phyloP scores from a whole-genome alignment of 129 eudicot genomes.

The Chrysanthemum makinoi region DNA sequence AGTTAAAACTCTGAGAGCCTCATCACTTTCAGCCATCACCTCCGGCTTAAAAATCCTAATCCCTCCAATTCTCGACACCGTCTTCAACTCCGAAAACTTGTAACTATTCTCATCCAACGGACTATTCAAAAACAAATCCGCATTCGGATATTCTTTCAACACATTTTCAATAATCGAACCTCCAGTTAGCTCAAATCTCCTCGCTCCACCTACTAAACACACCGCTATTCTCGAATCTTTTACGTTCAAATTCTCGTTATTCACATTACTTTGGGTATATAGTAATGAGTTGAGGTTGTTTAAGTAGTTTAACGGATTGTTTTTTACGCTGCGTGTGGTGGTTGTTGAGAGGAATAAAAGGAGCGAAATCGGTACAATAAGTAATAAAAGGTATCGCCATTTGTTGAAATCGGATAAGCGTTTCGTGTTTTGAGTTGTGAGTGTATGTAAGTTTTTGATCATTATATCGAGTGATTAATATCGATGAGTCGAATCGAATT shows the following conservation, averaged over 20 bases:
- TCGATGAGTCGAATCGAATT: too few species aligned
- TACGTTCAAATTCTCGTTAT: constrained; percentile 19
- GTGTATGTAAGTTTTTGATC: constrained; percentile 26
- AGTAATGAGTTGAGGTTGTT: constrained; percentile 36
- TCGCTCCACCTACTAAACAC: constrained; percentile 90
- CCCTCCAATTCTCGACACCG: constrained; percentile 58
- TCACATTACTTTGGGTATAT: neutral
- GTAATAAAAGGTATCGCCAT: constrained; percentile 38
- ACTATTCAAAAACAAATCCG: constrained; percentile 71
- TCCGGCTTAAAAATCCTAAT: constrained; percentile 56
- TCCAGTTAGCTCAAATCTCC: constrained; percentile 87
- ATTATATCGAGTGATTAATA: too few species aligned
- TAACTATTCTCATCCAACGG: constrained; percentile 68
- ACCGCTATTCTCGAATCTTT: constrained; percentile 67
- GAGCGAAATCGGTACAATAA: constrained; percentile 44
- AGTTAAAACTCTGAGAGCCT: constrained; percentile 62
- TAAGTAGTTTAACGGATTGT: constrained; percentile 26
- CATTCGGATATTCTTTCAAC: constrained; percentile 51
- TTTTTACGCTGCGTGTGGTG: constrained; percentile 8
- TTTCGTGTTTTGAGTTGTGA: constrained; percentile 37
- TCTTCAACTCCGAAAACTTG: constrained; percentile 53
- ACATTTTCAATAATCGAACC: constrained; percentile 68
- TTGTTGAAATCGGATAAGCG: constrained; percentile 44
- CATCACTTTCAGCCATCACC: constrained; percentile 49
- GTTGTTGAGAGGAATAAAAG: constrained; percentile 39